phyloP scores from a whole-genome alignment of 1,139 yeast genomes.

The Spencermartinsiella ligniputridi region DNA sequence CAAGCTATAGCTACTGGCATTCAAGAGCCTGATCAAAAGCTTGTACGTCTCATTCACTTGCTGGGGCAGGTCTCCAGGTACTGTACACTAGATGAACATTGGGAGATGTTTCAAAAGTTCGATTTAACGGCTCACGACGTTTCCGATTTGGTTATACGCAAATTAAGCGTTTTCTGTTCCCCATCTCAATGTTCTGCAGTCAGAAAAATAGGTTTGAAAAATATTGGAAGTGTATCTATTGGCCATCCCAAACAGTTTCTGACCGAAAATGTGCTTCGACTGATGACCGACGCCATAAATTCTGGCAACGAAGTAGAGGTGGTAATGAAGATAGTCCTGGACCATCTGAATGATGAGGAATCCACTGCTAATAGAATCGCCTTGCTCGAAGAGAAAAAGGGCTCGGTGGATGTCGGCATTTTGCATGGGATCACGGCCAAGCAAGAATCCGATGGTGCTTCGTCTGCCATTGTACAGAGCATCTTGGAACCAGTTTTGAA shows the following conservation, averaged over 20 bases:
- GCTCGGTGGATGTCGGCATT: slow-evolving; percentile 43
- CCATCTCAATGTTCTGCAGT: slow-evolving; percentile 37
- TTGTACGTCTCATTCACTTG: slow-evolving; percentile 47
- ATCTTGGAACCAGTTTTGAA: slow-evolving; percentile 47
- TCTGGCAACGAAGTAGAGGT: slow-evolving; percentile 32
- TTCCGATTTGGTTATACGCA: slow-evolving; percentile 51
- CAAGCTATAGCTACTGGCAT: slow-evolving; percentile 26
- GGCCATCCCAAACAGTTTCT: slow-evolving; percentile 60
- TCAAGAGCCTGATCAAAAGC: slow-evolving; percentile 11
- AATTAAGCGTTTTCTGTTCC: slow-evolving; percentile 46
- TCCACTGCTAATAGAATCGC: slow-evolving; percentile 46
- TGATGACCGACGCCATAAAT: slow-evolving; percentile 51
- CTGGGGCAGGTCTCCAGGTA: slow-evolving; percentile 67
- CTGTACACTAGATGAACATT: slow-evolving; percentile 51
- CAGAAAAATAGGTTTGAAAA: slow-evolving; percentile 51
- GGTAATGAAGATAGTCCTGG: slow-evolving; percentile 51
- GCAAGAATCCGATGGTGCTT: slow-evolving; percentile 60
- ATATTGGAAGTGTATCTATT: slow-evolving; percentile 53
- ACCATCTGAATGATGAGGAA: slow-evolving; percentile 42
- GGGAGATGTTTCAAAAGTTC: slow-evolving; percentile 40
- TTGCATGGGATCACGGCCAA: slow-evolving; percentile 49
- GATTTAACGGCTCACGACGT: slow-evolving; percentile 46
- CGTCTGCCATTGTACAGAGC: slow-evolving; percentile 66
- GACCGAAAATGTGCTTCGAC: slow-evolving; percentile 46
- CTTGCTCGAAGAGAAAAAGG: slow-evolving; percentile 23